Evolutionary conservation across 257 asterid species (phyloP).

Genomic region (Penstemon davidsonii): DNA sequence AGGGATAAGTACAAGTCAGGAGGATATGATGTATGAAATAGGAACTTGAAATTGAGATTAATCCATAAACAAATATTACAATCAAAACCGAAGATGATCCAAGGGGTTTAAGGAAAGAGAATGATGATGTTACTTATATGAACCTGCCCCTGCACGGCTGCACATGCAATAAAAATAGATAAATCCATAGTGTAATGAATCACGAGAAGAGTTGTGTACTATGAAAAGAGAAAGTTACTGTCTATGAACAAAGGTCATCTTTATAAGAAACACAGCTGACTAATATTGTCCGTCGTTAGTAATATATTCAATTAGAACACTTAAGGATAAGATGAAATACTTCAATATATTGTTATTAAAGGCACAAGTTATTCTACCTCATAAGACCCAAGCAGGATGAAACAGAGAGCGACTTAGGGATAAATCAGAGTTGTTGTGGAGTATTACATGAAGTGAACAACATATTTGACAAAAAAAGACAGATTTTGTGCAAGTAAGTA

Average conservation of each 20-base stretch:
- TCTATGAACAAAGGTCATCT: background rate
- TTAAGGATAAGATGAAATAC: background rate
- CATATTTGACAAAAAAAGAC: background rate
- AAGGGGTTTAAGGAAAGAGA: background rate
- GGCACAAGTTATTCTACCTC: slow-evolving; percentile 1
- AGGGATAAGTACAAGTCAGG: background rate
- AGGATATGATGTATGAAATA: background rate
- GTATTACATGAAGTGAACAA: background rate
- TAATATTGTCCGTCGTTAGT: background rate
- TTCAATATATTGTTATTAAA: background rate
- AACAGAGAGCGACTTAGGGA: slow-evolving; percentile 10
- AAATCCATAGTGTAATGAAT: slow-evolving; percentile 3
- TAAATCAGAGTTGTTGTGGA: slow-evolving; percentile 15
- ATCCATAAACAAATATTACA: too few species aligned
- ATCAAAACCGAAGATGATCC: background rate
- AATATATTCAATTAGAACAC: background rate
- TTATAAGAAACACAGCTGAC: background rate
- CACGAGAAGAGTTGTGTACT: background rate
- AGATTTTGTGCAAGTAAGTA: slow-evolving; percentile 16
- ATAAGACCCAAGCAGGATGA: slow-evolving; percentile 9
- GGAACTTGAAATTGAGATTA: background rate
- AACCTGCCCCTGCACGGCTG: background rate
- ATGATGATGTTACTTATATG: background rate
- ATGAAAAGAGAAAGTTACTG: background rate
- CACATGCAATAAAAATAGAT: background rate